Evolutionary conservation across 768 basidiomycete genomes (phyloP).

Genomic region (Tulasnella sp.): DNA sequence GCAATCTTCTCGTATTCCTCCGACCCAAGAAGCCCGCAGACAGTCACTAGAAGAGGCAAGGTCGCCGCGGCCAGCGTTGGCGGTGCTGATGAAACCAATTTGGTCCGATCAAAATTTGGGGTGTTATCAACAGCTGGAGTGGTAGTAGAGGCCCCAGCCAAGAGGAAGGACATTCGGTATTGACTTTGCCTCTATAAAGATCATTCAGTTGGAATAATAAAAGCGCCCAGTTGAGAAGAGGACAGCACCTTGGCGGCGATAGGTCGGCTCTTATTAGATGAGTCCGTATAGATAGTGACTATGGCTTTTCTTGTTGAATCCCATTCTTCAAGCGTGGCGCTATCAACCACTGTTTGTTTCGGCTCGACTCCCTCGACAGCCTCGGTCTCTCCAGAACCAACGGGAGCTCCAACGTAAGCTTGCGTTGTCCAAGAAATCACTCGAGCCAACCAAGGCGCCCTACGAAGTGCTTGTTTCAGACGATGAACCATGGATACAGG

Average conservation of each 20-base stretch:
- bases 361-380: not conserved
- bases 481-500: not conserved
- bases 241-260: conserved; percentile 2
- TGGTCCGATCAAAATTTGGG: not conserved
- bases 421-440: conserved; percentile 37
- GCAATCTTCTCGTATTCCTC: conserved; percentile 53
- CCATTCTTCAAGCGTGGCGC: not conserved
- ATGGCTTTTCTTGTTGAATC: not conserved
- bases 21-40: conserved; percentile 51
- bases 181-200: conserved; percentile 6
- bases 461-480: conserved; percentile 24
- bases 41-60: conserved; percentile 58
- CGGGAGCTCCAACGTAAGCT: conserved; percentile 23
- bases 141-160: not conserved
- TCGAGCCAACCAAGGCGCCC: conserved; percentile 34
- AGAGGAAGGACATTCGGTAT: conserved; percentile 8
- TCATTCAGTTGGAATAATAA: not conserved
- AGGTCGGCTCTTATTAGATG: not conserved
- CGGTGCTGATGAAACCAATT: conserved; percentile 43
- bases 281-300: not conserved
- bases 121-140: not conserved
- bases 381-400: not conserved
- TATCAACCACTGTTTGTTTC: not conserved
- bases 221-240: not conserved
- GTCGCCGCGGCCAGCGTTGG: conserved; percentile 47